Evolutionary conservation across 2,329 filamentous ascomycete species (phyloP), one percentile per base, ranked within the genome.

Genomic region (Colletotrichum sp.): DNA sequence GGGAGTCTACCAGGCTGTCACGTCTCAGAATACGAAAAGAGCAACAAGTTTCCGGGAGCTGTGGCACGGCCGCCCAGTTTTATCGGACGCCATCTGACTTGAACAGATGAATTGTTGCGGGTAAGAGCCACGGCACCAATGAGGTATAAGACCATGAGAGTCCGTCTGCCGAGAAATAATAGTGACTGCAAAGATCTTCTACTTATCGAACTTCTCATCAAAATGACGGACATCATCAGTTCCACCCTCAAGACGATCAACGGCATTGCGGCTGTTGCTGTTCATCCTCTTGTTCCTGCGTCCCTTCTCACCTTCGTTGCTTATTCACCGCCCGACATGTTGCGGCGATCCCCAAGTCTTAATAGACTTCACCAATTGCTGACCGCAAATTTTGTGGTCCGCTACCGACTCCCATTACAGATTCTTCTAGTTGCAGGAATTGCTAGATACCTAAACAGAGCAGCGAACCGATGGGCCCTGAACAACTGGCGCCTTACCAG

Each of bases 101-200:
- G 44, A 52, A 21, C 44, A 52, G 44, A 52, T 21, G n/a, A 52
- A 52, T 52, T 21, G 44, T 52, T 7, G 44, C n/a, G n/a, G 44
- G n/a, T 52, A 52, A 21, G 4, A 21, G 18, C n/a, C n/a, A 21
- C 12, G 10, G 44, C 44, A 13, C 4, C 44, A 21, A 6, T 13
- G 44, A 52, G n/a, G 44, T 52, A 52, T 52, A 52, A 52, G 44
- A 52, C 44, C 44, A 52, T 8, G 44, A 52, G 44, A 52, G 8
- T 52, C 18, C n/a, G n/a, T 21, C 44, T 21, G 44, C n/a, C 6
- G n/a, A 18, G n/a, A 7, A 21, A 0, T n/a, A 1, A 1, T 13
- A 2, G n/a, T 1, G 44, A 0, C n/a, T n/a, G 44, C n/a, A 13
- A 9, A 5, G 6, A n/a, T 7, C 44, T 21, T 10, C 6, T 21